Base-by-base conservation (phyloP, 805 yeast species). In the Ogataea methanolica region DNA sequence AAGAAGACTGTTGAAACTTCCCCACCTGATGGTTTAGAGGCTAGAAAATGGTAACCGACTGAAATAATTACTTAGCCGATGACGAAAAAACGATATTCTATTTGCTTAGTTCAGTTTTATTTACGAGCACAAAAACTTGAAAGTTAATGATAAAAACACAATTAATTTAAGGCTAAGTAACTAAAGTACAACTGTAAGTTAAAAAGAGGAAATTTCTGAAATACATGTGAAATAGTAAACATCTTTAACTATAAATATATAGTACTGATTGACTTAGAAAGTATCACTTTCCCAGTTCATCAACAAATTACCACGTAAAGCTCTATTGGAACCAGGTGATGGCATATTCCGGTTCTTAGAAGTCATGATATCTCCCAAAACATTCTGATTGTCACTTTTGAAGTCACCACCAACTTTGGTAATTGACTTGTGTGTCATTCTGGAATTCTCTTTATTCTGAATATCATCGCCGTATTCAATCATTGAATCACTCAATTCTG, bases 1-100 rank as follows among this genome's bases (percentile, higher is more conserved):
- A 72, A 76, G 47, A 80, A 79, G 49, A 73, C 65, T 19, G 85
- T 85, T 39, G 85, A 83, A 57, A 76, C 84, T 2, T 66, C 74
- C 22, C 90, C 96, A 0, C 96, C 96, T 0, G 84, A 81, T 39
- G 92, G 89, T 14, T 75, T 80, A 78, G 82, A 75, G 56, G 75
- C 79, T 2, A 80, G 74, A 58, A 68, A 72, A 41, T 83, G 83
- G 82, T 66, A 54, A 53, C n/a, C 8, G 12, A 22, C 26, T 29
- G 5, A 8, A 12, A 29, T 39, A 15, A 6, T 15, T 11, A 26
- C 12, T 26, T 26, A 26, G 31, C 9, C 11, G 9, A 26, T 11
- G 31, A 9, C 31, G 31, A 26, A 12, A 26, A 26, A 26, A 26
- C 3, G 22, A 6, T 15, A 19, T 11, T 21, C 6, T 29, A 12